Percentiles rank a stretch among this genome's conserved stretches.
These are phyloP conservation scores for Verticillium alfalfae DNA, from an alignment of 2,329 filamentous ascomycete species.

Conservation along the genomic window DNA sequence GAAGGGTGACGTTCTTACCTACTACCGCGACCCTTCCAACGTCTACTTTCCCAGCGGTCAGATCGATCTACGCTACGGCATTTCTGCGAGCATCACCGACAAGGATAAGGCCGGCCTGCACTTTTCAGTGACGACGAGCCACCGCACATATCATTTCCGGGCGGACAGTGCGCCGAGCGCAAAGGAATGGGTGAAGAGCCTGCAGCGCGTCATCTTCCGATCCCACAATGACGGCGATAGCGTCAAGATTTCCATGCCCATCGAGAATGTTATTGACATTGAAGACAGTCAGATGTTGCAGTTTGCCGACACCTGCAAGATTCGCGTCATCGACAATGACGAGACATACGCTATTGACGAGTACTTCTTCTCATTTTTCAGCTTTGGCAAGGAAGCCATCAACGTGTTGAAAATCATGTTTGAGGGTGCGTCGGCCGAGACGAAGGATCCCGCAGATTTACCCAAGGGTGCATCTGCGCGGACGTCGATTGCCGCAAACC, in stretches of 20 bases:
- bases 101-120: conserved; percentile 71
- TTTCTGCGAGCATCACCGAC: conserved; percentile 74
- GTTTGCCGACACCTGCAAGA: conserved; percentile 89
- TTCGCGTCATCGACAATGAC: conserved; percentile 87
- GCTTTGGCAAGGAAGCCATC: conserved; percentile 76
- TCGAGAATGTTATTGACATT: conserved; percentile 84
- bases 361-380: conserved; percentile 98
- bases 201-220: conserved; percentile 92
- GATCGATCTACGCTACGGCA: conserved; percentile 86
- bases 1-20: conserved; percentile 86
- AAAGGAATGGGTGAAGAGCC: conserved; percentile 91
- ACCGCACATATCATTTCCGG: conserved; percentile 79
- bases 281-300: conserved; percentile 88
- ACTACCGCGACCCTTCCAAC: conserved; percentile 78
- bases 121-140: conserved; percentile 77
- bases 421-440: conserved; percentile 50
- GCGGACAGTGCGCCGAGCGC: conserved; percentile 85
- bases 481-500: conserved; percentile 10
- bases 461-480: conserved; percentile 6
- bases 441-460: conserved; percentile 2
- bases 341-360: conserved; percentile 95
- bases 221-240: conserved; percentile 96
- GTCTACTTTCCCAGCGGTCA: conserved; percentile 89
- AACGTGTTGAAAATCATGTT: conserved; percentile 69
- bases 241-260: conserved; percentile 89